A percentile compares a stretch with the other conserved stretches of the same genome.
These are phyloP conservation scores for Leishmania major DNA, from an alignment of 208 protist species.

Conservation along the genomic window DNA sequence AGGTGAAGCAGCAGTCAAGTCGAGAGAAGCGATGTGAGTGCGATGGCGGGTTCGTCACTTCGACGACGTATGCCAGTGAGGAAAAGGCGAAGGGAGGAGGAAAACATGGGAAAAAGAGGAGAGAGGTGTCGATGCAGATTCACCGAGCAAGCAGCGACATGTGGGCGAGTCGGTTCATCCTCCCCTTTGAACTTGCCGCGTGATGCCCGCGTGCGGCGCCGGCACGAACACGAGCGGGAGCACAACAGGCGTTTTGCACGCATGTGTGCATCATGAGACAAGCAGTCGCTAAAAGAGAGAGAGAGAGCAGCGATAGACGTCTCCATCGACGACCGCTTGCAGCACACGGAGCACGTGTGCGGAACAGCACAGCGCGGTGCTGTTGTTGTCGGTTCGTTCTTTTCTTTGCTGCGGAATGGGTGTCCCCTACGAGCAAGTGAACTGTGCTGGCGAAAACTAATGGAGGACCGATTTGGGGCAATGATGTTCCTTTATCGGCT, in stretches of 20 bases:
- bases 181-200: neutral
- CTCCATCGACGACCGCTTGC: neutral
- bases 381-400: too few relatives aligned
- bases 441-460: too few relatives aligned
- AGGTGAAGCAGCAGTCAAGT: neutral
- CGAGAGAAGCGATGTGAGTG: neutral
- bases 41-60: neutral
- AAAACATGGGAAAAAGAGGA: neutral
- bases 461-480: too few relatives aligned
- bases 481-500: neutral
- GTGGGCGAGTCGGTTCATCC: neutral
- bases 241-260: neutral
- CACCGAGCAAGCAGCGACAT: neutral
- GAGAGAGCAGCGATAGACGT: neutral
- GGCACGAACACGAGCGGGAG: neutral
- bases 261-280: neutral
- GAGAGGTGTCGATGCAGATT: neutral
- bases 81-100: neutral
- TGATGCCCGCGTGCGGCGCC: neutral
- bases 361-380: too few relatives aligned
- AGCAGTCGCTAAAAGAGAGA: neutral
- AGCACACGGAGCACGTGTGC: neutral
- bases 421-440: too few relatives aligned
- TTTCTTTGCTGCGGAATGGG: too few relatives aligned
- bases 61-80: neutral